A percentile compares a stretch with the other conserved stretches of the same genome.
phyloP scores from a whole-genome alignment of 805 yeast species.

The Phaffomyces antillensis region DNA sequence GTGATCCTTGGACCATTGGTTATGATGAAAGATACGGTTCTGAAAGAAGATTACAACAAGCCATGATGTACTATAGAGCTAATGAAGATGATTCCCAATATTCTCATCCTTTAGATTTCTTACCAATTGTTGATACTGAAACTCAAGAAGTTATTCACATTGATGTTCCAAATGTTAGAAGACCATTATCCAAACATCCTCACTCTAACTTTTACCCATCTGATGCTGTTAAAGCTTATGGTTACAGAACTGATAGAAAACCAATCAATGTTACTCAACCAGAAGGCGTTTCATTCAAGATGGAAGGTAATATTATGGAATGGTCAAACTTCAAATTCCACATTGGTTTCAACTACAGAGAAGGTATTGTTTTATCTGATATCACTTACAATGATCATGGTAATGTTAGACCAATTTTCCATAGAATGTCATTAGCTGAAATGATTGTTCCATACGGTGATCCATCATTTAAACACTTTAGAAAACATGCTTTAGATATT shows the following conservation, averaged over 20 bases:
- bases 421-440: constrained; percentile 69
- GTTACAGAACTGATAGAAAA: constrained; percentile 55
- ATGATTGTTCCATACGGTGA: constrained; percentile 83
- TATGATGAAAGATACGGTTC: constrained; percentile 77
- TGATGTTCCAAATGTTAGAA: constrained; percentile 69
- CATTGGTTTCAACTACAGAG: constrained; percentile 80
- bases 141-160: constrained; percentile 60
- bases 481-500: constrained; percentile 81
- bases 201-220: constrained; percentile 67
- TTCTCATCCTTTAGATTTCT: constrained; percentile 64
- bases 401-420: constrained; percentile 64
- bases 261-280: constrained; percentile 74
- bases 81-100: constrained; percentile 72
- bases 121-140: constrained; percentile 76
- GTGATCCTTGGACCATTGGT: constrained; percentile 69
- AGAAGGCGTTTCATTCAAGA: constrained; percentile 71
- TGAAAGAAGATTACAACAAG: constrained; percentile 69
- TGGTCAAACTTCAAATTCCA: constrained; percentile 79
- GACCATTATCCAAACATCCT: constrained; percentile 60
- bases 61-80: constrained; percentile 69
- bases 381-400: constrained; percentile 72
- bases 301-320: constrained; percentile 60
- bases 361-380: constrained; percentile 74
- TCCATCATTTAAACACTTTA: constrained; percentile 74
- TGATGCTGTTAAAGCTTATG: constrained; percentile 53